A percentile compares a stretch with the other conserved stretches of the same genome.
phyloP scores from a whole-genome alignment of 2,329 filamentous ascomycete species.

The Pseudogymnoascus sp. region DNA sequence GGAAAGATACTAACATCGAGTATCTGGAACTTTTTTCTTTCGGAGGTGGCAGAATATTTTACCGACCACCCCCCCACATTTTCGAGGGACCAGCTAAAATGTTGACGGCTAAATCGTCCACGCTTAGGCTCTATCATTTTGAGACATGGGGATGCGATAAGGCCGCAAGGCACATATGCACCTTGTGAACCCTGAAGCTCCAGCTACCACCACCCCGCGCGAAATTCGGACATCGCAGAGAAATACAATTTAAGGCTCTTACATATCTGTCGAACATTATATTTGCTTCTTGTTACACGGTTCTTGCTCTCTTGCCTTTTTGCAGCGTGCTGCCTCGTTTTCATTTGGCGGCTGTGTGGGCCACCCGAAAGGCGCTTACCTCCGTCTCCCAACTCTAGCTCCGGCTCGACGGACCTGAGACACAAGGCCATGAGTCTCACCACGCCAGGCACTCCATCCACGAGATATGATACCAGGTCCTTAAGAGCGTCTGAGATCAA shows the following conservation, averaged over 20 bases:
- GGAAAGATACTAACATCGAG: conserved; percentile 11
- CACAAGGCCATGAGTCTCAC: conserved; percentile 5
- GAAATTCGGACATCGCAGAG: neutral
- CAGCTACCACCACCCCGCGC: neutral
- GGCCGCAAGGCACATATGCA: neutral
- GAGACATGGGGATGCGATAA: neutral
- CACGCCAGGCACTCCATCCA: neutral
- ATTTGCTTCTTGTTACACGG: neutral
- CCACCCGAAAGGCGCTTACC: neutral
- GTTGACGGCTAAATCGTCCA: neutral
- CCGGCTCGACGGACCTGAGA: neutral
- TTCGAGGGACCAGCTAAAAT: neutral
- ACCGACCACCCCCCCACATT: neutral
- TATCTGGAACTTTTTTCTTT: conserved; percentile 9
- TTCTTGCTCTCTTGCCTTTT: neutral
- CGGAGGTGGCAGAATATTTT: conserved; percentile 2
- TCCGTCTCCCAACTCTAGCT: neutral
- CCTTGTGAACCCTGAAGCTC: neutral
- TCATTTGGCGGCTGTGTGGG: neutral
- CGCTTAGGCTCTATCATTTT: neutral
- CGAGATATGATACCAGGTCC: neutral
- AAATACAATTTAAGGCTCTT: neutral
- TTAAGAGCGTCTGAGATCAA: neutral
- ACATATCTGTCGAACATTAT: neutral
- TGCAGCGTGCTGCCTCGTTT: neutral